Base-by-base conservation (phyloP, 2,329 filamentous ascomycete species). In the Neocatenulostroma microsporum region DNA sequence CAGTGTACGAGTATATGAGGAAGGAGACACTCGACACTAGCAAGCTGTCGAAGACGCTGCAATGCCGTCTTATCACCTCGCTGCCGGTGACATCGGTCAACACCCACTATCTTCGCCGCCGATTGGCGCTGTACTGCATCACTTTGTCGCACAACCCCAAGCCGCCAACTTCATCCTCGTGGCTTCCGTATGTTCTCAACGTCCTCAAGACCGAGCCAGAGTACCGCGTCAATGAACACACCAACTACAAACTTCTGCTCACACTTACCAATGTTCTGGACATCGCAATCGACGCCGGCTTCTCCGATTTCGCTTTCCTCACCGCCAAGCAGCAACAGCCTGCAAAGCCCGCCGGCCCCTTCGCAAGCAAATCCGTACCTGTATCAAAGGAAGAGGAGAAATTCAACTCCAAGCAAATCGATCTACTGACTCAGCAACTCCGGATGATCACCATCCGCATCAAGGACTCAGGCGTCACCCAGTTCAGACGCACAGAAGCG, bases 401-500 rank as follows among this genome's bases (percentile, higher is more conserved):
- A 3, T 94, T 89, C 65, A 84, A 95, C 53, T 59, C 63, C 5
- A n/a, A n/a, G n/a, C 68, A 78, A 9, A 67, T 94, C 21, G 87
- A 94, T 58, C 65, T 62, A 14, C 67, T 94, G 4, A 69, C 76
- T 1, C 61, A 62, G 14, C 67, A 66, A 21, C 66, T 93, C 34
- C 76, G 79, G 34, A 48, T 57, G 5, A 63, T 76, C 10, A 69
- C 69, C 36, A 66, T 66, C 13, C 72, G 71, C 25, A 93, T 94
- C 51, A 73, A 80, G 40, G 84, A 87, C 51, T 73, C 79, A 1
- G 84, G 84, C 26, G 81, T 84, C 29, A 77, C 77, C 15, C 77
- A 82, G 50, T 68, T 91, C 40, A 72, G 74, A 12, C 74, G 83
- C 20, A 82, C 84, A 20, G 78, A 93, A 53, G 78, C 83, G 10